Evolutionary conservation across 2,329 filamentous ascomycete genomes (phyloP).

Genomic region (Lecanicillium sp.): DNA sequence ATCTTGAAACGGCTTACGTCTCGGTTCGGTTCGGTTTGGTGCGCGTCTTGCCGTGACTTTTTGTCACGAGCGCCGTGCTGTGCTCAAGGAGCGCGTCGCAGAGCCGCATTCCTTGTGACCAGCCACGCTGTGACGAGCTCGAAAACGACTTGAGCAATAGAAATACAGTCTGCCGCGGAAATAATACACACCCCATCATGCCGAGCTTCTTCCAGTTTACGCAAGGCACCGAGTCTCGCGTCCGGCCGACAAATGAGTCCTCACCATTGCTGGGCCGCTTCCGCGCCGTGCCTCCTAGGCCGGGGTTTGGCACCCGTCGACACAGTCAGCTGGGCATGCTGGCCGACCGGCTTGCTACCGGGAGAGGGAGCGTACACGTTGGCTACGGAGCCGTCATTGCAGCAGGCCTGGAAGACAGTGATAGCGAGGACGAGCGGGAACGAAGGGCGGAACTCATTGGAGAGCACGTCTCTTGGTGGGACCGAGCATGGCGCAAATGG

Average conservation of each 20-base stretch:
- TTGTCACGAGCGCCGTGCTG: too few relatives aligned
- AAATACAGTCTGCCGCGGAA: too few relatives aligned
- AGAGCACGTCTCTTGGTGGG: constrained; percentile 18
- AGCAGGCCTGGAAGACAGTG: constrained; percentile 29
- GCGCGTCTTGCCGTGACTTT: too few relatives aligned
- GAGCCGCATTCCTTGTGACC: too few relatives aligned
- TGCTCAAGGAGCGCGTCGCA: too few relatives aligned
- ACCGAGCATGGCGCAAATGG: constrained; percentile 27
- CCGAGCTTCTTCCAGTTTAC: constrained; percentile 61
- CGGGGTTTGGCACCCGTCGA: constrained; percentile 18
- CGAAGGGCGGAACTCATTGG: constrained; percentile 17
- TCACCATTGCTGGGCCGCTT: constrained; percentile 57
- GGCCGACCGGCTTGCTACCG: constrained; percentile 23
- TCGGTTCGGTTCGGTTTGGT: too few relatives aligned
- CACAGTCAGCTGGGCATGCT: constrained; percentile 31
- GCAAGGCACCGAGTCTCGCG: constrained; percentile 52
- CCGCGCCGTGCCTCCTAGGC: constrained; percentile 48
- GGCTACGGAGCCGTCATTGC: constrained; percentile 47
- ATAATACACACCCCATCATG: constrained; percentile 33
- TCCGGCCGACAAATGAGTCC: constrained; percentile 39
- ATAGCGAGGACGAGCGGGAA: constrained; percentile 25
- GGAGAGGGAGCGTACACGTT: constrained; percentile 45
- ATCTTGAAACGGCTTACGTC: too few relatives aligned
- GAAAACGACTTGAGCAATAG: too few relatives aligned
- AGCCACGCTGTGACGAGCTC: too few relatives aligned